phyloP scores from a whole-genome alignment of 805 yeast species.

The Wickerhamomyces strasburgensis region DNA sequence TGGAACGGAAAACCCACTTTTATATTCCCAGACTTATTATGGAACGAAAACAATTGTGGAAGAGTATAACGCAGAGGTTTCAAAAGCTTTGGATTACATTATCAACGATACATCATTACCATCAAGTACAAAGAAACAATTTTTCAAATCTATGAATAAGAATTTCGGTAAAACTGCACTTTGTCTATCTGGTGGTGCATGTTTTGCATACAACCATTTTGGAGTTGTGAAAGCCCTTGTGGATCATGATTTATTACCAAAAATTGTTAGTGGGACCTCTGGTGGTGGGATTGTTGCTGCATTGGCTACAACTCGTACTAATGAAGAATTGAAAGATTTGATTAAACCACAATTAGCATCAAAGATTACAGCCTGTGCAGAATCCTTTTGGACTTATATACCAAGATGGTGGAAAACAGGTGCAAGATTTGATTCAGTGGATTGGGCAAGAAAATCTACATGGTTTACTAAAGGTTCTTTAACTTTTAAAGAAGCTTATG shows the following conservation, averaged over 20 bases:
- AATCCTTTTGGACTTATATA: conserved; percentile 53
- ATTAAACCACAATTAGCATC: conserved; percentile 54
- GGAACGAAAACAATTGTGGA: conserved; percentile 65
- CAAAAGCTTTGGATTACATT: conserved; percentile 40
- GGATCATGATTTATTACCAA: conserved; percentile 62
- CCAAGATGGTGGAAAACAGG: conserved; percentile 70
- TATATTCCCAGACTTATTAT: conserved; percentile 69
- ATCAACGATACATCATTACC: conserved; percentile 34
- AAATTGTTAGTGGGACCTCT: conserved; percentile 69
- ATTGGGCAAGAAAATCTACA: conserved; percentile 63
- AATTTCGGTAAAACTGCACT: conserved; percentile 71
- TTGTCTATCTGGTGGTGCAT: conserved; percentile 75
- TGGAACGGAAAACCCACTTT: conserved; percentile 66
- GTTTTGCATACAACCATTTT: conserved; percentile 72
- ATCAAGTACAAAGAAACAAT: conserved; percentile 37
- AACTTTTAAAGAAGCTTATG: conserved; percentile 66
- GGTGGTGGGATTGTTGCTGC: conserved; percentile 82
- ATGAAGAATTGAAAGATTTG: conserved; percentile 54
- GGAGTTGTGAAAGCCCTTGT: conserved; percentile 70
- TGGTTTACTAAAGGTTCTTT: conserved; percentile 72
- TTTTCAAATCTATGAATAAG: conserved; percentile 53
- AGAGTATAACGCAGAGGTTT: conserved; percentile 49
- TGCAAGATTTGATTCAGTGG: conserved; percentile 69
- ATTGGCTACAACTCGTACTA: conserved; percentile 60
- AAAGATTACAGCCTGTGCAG: conserved; percentile 66